phyloP scores from a whole-genome alignment of 2,329 filamentous ascomycete genomes.

The Didymella sp. region DNA sequence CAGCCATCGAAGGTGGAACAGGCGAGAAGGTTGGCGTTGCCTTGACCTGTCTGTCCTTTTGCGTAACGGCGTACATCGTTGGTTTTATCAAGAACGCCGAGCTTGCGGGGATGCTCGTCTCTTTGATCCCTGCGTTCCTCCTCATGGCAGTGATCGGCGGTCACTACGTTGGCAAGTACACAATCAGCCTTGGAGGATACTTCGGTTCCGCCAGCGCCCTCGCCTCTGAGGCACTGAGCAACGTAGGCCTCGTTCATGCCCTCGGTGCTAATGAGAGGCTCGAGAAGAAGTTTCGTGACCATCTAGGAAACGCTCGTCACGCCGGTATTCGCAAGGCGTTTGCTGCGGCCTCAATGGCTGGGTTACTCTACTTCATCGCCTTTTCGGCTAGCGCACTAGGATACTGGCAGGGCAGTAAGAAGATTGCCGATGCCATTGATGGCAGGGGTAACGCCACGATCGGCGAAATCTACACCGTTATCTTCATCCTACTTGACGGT shows the following conservation, averaged over 20 bases:
- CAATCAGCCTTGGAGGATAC: conserved; percentile 58
- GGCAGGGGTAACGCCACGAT: conserved; percentile 44
- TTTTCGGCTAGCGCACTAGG: conserved; percentile 71
- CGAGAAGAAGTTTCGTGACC: conserved; percentile 64
- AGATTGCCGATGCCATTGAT: conserved; percentile 56
- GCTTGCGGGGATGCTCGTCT: conserved; percentile 69
- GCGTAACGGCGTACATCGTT: conserved; percentile 70
- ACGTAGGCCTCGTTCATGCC: conserved; percentile 68
- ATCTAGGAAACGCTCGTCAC: conserved; percentile 59
- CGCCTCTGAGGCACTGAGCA: conserved; percentile 66
- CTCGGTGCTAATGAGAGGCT: conserved; percentile 67
- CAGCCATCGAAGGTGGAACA: conserved; percentile 70
- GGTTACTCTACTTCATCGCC: conserved; percentile 70
- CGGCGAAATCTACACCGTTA: conserved; percentile 62
- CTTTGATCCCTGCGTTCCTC: conserved; percentile 68
- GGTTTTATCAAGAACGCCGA: conserved; percentile 69
- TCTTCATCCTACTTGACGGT: conserved; percentile 63
- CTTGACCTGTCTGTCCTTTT: conserved; percentile 68
- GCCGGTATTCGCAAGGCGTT: conserved; percentile 66
- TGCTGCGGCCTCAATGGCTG: conserved; percentile 64
- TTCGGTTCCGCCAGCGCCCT: conserved; percentile 67
- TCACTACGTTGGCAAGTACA: conserved; percentile 61
- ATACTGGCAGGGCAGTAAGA: conserved; percentile 70
- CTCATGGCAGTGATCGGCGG: conserved; percentile 65
- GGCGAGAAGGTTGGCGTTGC: conserved; percentile 74